Evolutionary conservation across 148 eudicot genomes (phyloP).

Genomic region (Hydrangea macrophylla): DNA sequence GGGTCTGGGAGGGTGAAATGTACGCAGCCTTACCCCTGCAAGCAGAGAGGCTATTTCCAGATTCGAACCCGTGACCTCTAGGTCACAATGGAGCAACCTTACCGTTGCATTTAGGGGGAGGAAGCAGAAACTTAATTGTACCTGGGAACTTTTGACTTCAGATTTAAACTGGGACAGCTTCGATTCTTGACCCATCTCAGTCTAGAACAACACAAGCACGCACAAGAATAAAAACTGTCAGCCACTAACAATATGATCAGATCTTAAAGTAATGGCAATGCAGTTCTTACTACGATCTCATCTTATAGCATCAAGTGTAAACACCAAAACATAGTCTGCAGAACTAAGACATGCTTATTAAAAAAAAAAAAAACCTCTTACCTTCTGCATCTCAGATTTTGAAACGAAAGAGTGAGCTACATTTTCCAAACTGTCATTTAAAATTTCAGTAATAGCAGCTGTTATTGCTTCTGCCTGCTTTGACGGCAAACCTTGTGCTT

Average conservation of each 20-base stretch:
- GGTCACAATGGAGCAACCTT: no score
- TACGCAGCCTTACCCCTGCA: no score
- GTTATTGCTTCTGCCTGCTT: constrained; percentile 86
- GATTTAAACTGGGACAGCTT: constrained; percentile 55
- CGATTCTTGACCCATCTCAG: constrained; percentile 52
- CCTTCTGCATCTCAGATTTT: constrained; percentile 68
- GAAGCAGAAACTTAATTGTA: constrained; percentile 17
- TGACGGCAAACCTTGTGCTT: constrained; percentile 73
- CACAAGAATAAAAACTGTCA: neutral
- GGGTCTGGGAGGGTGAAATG: no score
- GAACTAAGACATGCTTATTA: no score
- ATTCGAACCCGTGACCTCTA: no score
- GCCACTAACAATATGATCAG: no score
- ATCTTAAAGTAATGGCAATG: no score
- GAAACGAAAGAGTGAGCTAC: constrained; percentile 65
- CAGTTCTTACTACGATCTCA: no score
- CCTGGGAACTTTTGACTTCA: constrained; percentile 75
- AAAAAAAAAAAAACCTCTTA: constrained; percentile 23
- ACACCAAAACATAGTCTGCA: no score
- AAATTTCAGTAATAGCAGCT: constrained; percentile 60
- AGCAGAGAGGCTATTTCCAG: no score
- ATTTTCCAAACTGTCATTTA: constrained; percentile 70
- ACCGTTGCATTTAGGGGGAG: neutral
- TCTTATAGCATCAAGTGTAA: no score
- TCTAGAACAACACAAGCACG: constrained; percentile 29